Conservation (phyloP, 2,329 filamentous ascomycete species). For the Diplodia seriata region DNA sequence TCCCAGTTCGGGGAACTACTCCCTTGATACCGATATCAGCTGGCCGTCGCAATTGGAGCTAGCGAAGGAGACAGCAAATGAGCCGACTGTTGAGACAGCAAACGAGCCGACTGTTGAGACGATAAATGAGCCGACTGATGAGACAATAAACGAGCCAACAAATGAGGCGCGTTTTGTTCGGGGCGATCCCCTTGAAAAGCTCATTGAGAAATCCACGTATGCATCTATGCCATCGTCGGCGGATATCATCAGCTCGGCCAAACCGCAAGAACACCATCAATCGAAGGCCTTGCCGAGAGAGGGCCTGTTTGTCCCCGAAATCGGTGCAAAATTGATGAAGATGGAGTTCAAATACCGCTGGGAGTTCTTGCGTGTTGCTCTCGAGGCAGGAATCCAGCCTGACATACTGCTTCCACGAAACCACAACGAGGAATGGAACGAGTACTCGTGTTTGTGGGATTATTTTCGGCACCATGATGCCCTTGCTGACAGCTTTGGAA, state of each 20-base stretch:
- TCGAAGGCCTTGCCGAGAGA: conserved; percentile 41
- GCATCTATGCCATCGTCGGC: background rate
- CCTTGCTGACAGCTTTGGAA: conserved; percentile 4
- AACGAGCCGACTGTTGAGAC: background rate
- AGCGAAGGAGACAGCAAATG: background rate
- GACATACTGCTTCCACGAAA: background rate
- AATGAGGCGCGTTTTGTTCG: background rate
- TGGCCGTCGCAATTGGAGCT: background rate
- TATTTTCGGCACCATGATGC: conserved; percentile 32
- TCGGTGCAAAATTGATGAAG: conserved; percentile 22
- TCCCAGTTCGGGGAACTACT: conserved; percentile 17
- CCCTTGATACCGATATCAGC: too few species aligned
- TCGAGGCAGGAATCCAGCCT: conserved; percentile 33
- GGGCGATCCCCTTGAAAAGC: background rate
- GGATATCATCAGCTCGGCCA: background rate
- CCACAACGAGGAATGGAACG: background rate
- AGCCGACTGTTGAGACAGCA: background rate
- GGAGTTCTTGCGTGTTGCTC: conserved; percentile 43
- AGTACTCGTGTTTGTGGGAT: conserved; percentile 39
- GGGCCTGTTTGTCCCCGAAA: conserved; percentile 42
- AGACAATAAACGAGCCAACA: background rate
- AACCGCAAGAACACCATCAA: conserved; percentile 34
- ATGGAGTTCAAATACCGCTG: conserved; percentile 45
- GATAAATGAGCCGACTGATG: background rate
- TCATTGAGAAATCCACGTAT: background rate